Evolutionary conservation across 257 asterid genomes (phyloP).

Genomic region (Solanum pimpinellifolium): DNA sequence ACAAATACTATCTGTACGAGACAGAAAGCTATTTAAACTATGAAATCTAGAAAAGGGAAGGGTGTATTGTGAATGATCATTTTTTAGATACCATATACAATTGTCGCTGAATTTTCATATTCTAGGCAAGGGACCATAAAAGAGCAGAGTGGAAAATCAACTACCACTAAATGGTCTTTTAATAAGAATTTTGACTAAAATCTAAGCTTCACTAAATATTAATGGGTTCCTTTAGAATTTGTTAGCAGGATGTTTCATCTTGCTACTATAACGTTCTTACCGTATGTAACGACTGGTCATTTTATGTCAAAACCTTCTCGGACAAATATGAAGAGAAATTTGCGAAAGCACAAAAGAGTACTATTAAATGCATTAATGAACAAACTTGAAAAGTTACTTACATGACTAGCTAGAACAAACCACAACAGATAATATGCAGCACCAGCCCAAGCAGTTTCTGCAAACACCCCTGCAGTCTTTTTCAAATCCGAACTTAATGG

Average conservation of each 20-base stretch:
- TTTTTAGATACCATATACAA: not conserved
- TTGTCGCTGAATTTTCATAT: not conserved
- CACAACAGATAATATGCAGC: slow-evolving; percentile 88
- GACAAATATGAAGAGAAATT: not conserved
- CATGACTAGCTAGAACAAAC: slow-evolving; percentile 95
- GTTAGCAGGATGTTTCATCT: not conserved
- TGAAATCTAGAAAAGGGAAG: not conserved
- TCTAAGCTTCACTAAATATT: not conserved
- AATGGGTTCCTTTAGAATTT: not conserved
- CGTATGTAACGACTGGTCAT: not conserved
- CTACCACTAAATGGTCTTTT: not conserved
- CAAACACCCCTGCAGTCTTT: slow-evolving; percentile 89
- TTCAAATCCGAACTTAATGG: slow-evolving; percentile 86
- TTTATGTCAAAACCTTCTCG: not conserved
- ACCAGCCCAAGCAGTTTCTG: slow-evolving; percentile 99
- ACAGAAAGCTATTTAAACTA: not conserved
- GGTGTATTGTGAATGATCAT: not conserved
- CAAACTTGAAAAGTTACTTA: slow-evolving; percentile 23
- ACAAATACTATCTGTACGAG: not conserved
- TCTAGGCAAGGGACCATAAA: not conserved
- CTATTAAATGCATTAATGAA: not conserved
- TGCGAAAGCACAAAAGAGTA: not conserved
- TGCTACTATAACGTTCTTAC: not conserved
- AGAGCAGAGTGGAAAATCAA: not conserved
- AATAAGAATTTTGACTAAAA: not conserved